Evolutionary conservation across 495 filamentous ascomycete genomes (phyloP).

Genomic region (Neurospora sp.): DNA sequence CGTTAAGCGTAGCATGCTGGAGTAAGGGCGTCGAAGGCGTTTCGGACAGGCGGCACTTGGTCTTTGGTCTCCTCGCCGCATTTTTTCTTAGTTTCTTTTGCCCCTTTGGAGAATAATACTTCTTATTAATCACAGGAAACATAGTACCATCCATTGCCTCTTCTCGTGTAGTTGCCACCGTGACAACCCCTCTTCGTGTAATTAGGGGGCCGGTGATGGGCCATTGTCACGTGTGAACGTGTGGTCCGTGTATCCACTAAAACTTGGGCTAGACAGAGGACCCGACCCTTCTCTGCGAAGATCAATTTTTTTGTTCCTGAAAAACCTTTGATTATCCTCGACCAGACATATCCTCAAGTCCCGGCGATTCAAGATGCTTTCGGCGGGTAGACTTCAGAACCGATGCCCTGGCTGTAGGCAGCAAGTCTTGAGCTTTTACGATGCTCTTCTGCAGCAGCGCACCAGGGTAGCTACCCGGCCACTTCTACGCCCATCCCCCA

Average conservation of each 20-base stretch:
- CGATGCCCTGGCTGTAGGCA: constrained; percentile 42
- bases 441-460: constrained; percentile 22
- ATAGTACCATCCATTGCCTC: neutral
- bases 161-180: neutral
- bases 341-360: neutral
- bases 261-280: neutral
- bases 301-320: constrained; percentile 4
- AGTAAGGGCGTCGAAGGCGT: neutral
- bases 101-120: neutral
- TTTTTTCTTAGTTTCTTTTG: neutral
- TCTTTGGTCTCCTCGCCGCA: neutral
- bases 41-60: neutral
- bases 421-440: constrained; percentile 37
- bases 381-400: constrained; percentile 32
- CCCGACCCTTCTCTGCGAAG: neutral
- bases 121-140: neutral
- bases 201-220: neutral
- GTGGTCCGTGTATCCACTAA: neutral
- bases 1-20: neutral
- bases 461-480: constrained; percentile 9
- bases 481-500: constrained; percentile 6
- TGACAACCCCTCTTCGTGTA: neutral
- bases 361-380: constrained; percentile 31
- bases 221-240: neutral
- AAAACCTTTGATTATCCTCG: neutral